phyloP scores from a whole-genome alignment of 345 rosid species.

The Moricandia moricandioides region DNA sequence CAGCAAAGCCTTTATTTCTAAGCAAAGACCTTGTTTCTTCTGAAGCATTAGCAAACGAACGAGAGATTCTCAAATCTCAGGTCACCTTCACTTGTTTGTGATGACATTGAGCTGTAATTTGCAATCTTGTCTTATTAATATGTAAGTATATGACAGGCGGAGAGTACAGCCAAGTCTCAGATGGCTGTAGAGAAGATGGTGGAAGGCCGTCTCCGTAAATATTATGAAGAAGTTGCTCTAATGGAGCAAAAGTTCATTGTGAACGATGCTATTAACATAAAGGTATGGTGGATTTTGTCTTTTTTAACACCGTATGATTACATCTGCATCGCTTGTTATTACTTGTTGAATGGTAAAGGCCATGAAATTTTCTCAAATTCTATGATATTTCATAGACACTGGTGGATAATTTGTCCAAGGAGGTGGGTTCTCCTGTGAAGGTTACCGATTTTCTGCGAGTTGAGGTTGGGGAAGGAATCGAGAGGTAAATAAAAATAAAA shows the following conservation, averaged over 20 bases:
- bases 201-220: constrained; percentile 93
- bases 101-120: neutral
- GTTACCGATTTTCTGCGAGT: constrained; percentile 78
- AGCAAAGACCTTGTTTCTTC: constrained; percentile 68
- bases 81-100: constrained; percentile 34
- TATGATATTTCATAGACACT: constrained; percentile 47
- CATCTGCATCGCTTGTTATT: neutral
- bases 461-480: constrained; percentile 96
- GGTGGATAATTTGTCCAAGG: constrained; percentile 65
- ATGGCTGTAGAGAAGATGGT: constrained; percentile 92
- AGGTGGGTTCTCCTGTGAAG: constrained; percentile 77
- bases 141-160: constrained; percentile 61
- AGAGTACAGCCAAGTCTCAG: constrained; percentile 71
- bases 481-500: constrained; percentile 47
- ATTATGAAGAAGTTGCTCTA: constrained; percentile 85
- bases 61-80: constrained; percentile 89
- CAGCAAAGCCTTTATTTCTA: constrained; percentile 83
- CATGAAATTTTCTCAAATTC: neutral
- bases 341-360: neutral
- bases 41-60: constrained; percentile 76
- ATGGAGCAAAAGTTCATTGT: constrained; percentile 87
- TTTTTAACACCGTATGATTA: neutral
- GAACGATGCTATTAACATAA: constrained; percentile 61
- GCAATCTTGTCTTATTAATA: neutral
- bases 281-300: constrained; percentile 45